Percentiles rank a stretch among this genome's conserved stretches.
phyloP scores from a whole-genome alignment of 1,139 yeast species.

The Saccharomycopsis phalli region DNA sequence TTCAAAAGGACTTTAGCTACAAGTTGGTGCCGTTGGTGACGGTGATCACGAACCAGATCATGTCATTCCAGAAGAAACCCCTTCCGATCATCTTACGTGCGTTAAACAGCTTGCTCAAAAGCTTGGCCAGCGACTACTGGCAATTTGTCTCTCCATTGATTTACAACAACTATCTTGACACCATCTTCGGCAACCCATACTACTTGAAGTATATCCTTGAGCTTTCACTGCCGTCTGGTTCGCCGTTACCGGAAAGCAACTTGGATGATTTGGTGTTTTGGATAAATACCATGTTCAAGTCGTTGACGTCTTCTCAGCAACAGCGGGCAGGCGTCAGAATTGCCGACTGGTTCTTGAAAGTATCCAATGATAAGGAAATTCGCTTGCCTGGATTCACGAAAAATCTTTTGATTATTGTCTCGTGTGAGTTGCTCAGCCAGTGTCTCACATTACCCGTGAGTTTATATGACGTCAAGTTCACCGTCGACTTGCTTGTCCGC shows the following conservation, averaged over 20 bases:
- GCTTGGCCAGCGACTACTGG: constrained; percentile 44
- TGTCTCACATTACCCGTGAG: constrained; percentile 25
- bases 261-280: constrained; percentile 35
- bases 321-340: constrained; percentile 29
- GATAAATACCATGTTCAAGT: constrained; percentile 32
- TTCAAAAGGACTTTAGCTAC: constrained; percentile 33
- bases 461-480: constrained; percentile 27
- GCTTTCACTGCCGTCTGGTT: constrained; percentile 13
- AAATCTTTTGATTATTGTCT: constrained; percentile 25
- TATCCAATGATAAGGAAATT: constrained; percentile 23
- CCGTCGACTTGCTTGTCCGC: constrained; percentile 33
- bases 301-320: constrained; percentile 32
- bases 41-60: constrained; percentile 41
- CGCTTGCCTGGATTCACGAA: constrained; percentile 21
- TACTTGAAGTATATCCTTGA: constrained; percentile 24
- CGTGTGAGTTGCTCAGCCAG: constrained; percentile 25
- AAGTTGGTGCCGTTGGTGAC: constrained; percentile 38
- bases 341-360: constrained; percentile 19
- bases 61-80: constrained; percentile 44
- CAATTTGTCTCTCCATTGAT: constrained; percentile 39
- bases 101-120: constrained; percentile 34
- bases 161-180: constrained; percentile 45
- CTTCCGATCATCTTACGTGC: constrained; percentile 46
- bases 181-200: constrained; percentile 38
- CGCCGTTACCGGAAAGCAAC: constrained; percentile 21